A percentile compares a stretch with the other conserved stretches of the same genome.
phyloP scores from a whole-genome alignment of 768 basidiomycete species.

The Nevesoporus exiguus region DNA sequence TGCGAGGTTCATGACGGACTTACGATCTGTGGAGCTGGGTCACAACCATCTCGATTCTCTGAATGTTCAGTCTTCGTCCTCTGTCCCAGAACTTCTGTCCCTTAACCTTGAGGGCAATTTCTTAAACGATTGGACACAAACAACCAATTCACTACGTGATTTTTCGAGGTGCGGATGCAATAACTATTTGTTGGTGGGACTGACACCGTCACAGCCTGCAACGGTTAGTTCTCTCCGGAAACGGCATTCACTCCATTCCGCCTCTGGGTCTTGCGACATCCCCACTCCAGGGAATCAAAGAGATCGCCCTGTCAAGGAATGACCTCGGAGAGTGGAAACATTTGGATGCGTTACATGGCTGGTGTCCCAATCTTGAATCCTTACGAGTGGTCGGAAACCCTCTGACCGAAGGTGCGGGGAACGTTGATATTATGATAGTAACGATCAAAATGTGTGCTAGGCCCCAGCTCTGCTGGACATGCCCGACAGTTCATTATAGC shows the following conservation, averaged over 20 bases:
- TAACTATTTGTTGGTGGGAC: background rate
- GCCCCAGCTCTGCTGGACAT: constrained; percentile 35
- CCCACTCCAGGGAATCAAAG: constrained; percentile 41
- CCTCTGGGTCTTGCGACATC: constrained; percentile 11
- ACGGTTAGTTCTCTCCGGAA: constrained; percentile 64
- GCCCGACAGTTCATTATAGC: constrained; percentile 64
- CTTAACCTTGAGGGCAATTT: constrained; percentile 73
- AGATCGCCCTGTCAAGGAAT: constrained; percentile 66
- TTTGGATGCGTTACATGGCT: constrained; percentile 60
- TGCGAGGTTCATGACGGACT: constrained; percentile 48
- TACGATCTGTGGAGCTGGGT: constrained; percentile 63
- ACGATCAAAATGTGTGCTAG: constrained; percentile 25
- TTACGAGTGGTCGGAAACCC: constrained; percentile 65
- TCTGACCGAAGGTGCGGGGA: constrained; percentile 49
- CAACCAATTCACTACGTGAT: constrained; percentile 41
- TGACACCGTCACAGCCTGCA: constrained; percentile 42
- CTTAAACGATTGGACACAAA: constrained; percentile 53
- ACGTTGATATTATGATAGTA: background rate
- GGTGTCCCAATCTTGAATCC: constrained; percentile 66
- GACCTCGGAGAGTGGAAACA: constrained; percentile 53
- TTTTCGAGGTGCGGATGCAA: constrained; percentile 42
- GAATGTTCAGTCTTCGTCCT: constrained; percentile 7
- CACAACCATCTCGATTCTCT: constrained; percentile 56
- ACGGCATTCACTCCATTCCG: constrained; percentile 52
- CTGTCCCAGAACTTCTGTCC: constrained; percentile 36